These are phyloP conservation scores for Yamadazyma akitaensis DNA, from an alignment of 805 yeast species.

Conservation along the genomic window DNA sequence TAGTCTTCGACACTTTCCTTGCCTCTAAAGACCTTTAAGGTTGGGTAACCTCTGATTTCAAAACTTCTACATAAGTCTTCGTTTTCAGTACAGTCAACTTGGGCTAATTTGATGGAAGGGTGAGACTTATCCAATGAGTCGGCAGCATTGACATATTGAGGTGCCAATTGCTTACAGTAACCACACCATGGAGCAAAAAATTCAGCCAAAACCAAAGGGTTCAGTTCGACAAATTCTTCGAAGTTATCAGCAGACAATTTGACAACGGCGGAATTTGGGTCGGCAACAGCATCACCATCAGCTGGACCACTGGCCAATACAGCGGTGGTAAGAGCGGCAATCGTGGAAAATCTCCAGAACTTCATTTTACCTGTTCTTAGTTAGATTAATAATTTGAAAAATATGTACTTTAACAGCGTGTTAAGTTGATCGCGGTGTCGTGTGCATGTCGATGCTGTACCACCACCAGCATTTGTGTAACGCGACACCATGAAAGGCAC, in stretches of 20 bases:
- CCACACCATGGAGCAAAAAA: constrained; percentile 99
- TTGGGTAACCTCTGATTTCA: constrained; percentile 80
- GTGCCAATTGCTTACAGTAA: constrained; percentile 86
- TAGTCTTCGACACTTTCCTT: constrained; percentile 57
- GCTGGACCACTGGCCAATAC: constrained; percentile 38
- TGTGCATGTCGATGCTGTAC: background rate
- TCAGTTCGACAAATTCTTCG: constrained; percentile 58
- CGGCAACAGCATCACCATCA: constrained; percentile 65
- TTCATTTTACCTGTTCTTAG: constrained; percentile 23
- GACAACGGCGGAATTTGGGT: constrained; percentile 83
- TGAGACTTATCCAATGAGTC: constrained; percentile 48
- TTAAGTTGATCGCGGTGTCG: constrained; percentile 2
- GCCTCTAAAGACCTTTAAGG: constrained; percentile 72
- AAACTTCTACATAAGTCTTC: constrained; percentile 64
- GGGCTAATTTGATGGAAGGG: constrained; percentile 70
- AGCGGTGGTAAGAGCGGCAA: constrained; percentile 37
- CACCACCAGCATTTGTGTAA: background rate
- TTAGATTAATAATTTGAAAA: constrained; percentile 3
- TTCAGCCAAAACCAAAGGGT: constrained; percentile 80
- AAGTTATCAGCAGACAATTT: constrained; percentile 68
- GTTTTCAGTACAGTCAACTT: constrained; percentile 81
- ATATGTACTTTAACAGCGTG: constrained; percentile 5
- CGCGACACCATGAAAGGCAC: too few relatives aligned
- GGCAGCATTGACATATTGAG: constrained; percentile 75
- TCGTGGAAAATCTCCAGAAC: constrained; percentile 40